These are phyloP conservation scores for Excoecaria cochinchinensis DNA, from an alignment of 345 rosid genomes.

Conservation along the genomic window DNA sequence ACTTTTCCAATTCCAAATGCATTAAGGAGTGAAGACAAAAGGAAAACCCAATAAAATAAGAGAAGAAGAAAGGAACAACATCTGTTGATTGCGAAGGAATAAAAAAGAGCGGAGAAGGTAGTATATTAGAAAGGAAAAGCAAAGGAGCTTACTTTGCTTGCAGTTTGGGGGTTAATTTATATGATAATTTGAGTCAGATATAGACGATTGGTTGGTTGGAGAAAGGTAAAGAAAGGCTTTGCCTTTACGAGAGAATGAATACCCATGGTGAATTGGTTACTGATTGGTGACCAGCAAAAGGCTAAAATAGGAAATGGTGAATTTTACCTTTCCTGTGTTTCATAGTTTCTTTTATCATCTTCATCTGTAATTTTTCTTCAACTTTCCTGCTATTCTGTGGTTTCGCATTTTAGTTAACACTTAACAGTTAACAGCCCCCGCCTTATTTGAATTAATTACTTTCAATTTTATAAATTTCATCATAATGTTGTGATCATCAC, in stretches of 20 bases:
- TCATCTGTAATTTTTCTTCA: too few relatives aligned
- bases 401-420: too few relatives aligned
- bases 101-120: not conserved
- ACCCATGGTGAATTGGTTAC: not conserved
- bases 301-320: not conserved
- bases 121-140: not conserved
- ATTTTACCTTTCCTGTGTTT: too few relatives aligned
- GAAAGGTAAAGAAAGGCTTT: slow-evolving; percentile 19
- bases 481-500: too few relatives aligned
- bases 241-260: slow-evolving; percentile 13
- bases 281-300: not conserved
- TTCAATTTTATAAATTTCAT: too few relatives aligned
- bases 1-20: not conserved
- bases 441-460: too few relatives aligned
- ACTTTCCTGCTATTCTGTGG: too few relatives aligned
- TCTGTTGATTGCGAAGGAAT: slow-evolving; percentile 8
- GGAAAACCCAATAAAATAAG: slow-evolving; percentile 4
- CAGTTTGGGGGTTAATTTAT: slow-evolving; percentile 7
- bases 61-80: slow-evolving; percentile 29
- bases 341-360: too few relatives aligned
- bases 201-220: not conserved
- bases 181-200: not conserved
- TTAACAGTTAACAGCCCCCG: too few relatives aligned
- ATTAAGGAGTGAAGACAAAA: slow-evolving; percentile 15
- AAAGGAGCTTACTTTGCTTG: slow-evolving; percentile 23